A percentile compares a stretch with the other conserved stretches of the same genome.
Evolutionary conservation across 768 basidiomycete genomes (phyloP).

Genomic region (Russula sp.): DNA sequence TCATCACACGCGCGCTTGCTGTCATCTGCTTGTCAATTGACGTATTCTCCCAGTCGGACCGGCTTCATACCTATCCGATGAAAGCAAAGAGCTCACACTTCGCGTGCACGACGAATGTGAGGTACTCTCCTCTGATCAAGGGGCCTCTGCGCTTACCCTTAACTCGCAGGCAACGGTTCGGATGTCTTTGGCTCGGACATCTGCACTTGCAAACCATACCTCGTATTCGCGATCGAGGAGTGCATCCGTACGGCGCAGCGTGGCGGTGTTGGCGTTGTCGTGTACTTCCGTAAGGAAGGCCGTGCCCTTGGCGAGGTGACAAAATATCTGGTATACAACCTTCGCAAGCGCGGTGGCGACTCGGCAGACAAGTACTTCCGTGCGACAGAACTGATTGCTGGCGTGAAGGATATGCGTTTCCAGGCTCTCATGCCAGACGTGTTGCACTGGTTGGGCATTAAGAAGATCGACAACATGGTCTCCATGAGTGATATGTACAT

Average conservation of each 20-base stretch:
- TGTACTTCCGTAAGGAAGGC: constrained; percentile 94
- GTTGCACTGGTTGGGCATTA: constrained; percentile 90
- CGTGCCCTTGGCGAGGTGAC: constrained; percentile 91
- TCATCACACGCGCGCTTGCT: neutral
- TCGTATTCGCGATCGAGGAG: constrained; percentile 89
- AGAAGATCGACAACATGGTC: constrained; percentile 83
- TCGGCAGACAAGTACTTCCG: constrained; percentile 92
- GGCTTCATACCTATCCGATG: constrained; percentile 68
- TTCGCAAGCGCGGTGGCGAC: constrained; percentile 91
- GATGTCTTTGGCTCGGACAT: constrained; percentile 95
- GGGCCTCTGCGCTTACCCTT: neutral
- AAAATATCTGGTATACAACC: constrained; percentile 94
- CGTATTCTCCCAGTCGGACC: constrained; percentile 55
- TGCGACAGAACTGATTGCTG: constrained; percentile 87
- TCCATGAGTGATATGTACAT: constrained; percentile 81
- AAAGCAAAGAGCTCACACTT: constrained; percentile 72
- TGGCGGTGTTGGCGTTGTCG: constrained; percentile 87
- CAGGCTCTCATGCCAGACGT: constrained; percentile 94
- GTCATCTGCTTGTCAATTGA: neutral
- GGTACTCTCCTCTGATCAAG: constrained; percentile 19
- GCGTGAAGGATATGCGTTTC: constrained; percentile 96
- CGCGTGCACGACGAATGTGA: constrained; percentile 92
- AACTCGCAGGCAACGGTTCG: constrained; percentile 76
- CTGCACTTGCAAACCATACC: constrained; percentile 89
- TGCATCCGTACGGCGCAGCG: constrained; percentile 76